These are phyloP conservation scores for Trichoderma polysporum DNA, from an alignment of 2,329 filamentous ascomycete genomes.

Conservation along the genomic window DNA sequence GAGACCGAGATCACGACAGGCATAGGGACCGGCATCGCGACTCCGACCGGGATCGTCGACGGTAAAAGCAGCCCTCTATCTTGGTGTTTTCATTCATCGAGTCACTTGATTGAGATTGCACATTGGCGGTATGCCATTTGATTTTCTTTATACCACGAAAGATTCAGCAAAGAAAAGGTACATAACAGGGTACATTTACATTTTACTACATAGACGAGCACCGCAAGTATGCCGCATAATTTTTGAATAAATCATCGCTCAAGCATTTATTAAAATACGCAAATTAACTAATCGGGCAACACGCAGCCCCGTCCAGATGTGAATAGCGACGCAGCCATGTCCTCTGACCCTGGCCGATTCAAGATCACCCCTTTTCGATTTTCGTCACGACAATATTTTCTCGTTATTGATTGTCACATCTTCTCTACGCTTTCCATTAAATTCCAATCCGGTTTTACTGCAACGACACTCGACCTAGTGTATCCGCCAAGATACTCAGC, in stretches of 20 bases:
- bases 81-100: background rate
- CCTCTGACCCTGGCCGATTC: background rate
- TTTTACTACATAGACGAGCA: background rate
- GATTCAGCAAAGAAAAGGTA: background rate
- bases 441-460: conserved; percentile 30
- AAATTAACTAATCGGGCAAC: background rate
- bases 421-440: background rate
- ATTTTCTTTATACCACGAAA: background rate
- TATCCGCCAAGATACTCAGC: conserved; percentile 44
- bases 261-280: background rate
- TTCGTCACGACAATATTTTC: background rate
- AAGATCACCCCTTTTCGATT: too few relatives aligned
- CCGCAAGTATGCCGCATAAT: background rate
- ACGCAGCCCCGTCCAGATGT: background rate
- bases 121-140: background rate
- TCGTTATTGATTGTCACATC: background rate
- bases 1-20: conserved; percentile 20
- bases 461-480: conserved; percentile 42
- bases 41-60: conserved; percentile 24
- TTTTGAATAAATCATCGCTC: background rate
- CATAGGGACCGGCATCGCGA: conserved; percentile 13
- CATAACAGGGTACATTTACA: background rate
- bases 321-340: background rate
- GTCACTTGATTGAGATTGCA: background rate
- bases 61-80: background rate